These are phyloP conservation scores for Kwoniella botswanensis DNA, from an alignment of 768 basidiomycete species.

Conservation along the genomic window DNA sequence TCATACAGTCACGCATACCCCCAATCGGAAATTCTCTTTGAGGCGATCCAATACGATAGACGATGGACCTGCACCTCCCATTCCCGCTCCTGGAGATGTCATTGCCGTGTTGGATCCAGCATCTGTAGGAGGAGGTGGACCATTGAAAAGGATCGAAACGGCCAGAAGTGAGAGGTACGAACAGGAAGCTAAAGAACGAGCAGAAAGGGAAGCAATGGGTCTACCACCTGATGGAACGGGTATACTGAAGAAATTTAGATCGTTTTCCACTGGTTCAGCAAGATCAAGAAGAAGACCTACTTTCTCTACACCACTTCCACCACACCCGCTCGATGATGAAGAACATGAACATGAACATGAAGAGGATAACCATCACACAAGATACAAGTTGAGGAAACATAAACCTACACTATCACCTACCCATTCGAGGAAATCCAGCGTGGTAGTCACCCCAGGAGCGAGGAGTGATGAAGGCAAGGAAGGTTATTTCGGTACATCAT, in stretches of 20 bases:
- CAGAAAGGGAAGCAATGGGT: conserved; percentile 8
- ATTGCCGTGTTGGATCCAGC: conserved; percentile 38
- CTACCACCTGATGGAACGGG: conserved; percentile 4
- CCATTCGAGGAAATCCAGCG: conserved; percentile 1
- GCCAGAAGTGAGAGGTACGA: conserved; percentile 30
- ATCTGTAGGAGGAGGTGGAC: conserved; percentile 42
- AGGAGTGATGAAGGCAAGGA: conserved; percentile 3
- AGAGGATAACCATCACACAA: neutral
- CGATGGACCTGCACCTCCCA: conserved; percentile 6
- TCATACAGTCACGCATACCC: neutral
- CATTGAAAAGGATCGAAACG: conserved; percentile 36
- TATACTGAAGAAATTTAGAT: conserved; percentile 31
- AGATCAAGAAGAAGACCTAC: conserved; percentile 9
- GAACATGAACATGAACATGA: conserved; percentile 10
- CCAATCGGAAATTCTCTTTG: neutral
- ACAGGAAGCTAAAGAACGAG: conserved; percentile 25
- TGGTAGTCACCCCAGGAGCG: neutral
- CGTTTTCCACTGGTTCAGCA: conserved; percentile 15
- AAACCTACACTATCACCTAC: conserved; percentile 8
- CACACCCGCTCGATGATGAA: neutral
- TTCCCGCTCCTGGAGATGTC: conserved; percentile 24
- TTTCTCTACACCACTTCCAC: conserved; percentile 7
- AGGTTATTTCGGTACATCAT: conserved; percentile 1
- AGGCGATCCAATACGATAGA: conserved; percentile 5
- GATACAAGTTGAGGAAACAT: conserved; percentile 5